Conservation (phyloP, 768 basidiomycete genomes). For the Phaeotremella fagi region DNA sequence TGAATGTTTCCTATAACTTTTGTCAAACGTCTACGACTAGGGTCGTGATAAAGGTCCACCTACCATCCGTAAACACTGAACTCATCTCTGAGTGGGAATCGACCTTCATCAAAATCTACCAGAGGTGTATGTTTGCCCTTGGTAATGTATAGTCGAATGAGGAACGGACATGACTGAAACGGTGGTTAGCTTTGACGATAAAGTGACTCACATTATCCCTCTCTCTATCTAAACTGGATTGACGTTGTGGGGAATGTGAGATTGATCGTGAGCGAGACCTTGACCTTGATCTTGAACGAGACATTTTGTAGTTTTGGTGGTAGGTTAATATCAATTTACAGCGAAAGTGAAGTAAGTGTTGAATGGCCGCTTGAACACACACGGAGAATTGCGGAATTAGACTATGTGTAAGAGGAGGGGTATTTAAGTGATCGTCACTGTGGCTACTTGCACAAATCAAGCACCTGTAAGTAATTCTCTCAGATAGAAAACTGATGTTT, state of each 20-base stretch:
- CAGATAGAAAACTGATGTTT: no score
- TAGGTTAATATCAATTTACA: no score
- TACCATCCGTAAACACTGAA: constrained; percentile 41
- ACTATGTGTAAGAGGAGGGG: no score
- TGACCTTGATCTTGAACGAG: background rate
- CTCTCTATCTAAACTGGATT: background rate
- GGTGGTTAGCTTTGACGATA: background rate
- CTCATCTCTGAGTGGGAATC: constrained; percentile 36
- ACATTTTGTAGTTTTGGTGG: no score
- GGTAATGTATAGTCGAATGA: constrained; percentile 36
- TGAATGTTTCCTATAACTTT: constrained; percentile 31
- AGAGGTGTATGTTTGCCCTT: constrained; percentile 37
- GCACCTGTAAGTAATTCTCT: no score
- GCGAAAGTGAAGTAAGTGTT: no score
- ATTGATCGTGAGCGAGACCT: background rate
- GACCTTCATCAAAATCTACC: constrained; percentile 38
- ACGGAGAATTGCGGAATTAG: no score
- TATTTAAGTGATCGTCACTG: no score
- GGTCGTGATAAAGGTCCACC: no score
- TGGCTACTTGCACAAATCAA: no score
- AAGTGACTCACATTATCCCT: background rate
- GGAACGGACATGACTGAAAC: constrained; percentile 29
- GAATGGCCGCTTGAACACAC: no score
- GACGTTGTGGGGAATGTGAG: background rate
- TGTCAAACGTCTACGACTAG: background rate